Base-by-base conservation (phyloP, 2,329 filamentous ascomycete genomes). In the Calycina marina region DNA sequence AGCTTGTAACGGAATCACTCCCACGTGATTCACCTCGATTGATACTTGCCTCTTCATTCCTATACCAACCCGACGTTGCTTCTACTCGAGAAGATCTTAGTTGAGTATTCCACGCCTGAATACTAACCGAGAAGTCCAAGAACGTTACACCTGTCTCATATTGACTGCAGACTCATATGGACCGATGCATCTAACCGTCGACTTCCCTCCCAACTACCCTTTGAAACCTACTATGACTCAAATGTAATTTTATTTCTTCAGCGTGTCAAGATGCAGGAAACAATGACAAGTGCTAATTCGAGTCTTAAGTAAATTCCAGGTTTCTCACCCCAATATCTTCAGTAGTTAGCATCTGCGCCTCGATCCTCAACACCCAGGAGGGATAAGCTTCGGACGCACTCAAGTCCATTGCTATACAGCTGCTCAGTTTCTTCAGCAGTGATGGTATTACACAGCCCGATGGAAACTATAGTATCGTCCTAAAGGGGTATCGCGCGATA, bases 351-450 rank as follows among this genome's bases (percentile, higher is more conserved):
- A 62, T 67, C 17, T 68, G 62, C 40, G 61, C 61, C 1, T 57
- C 53, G 0, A 64, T 67, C 3, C 51, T 67, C 18, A 58, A 59
- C 37, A 56, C 44, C 0, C 33, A 18, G 2, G 54, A 60, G 12
- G 61, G 53, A 1, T 65, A 62, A 41, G 66, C 63, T 0, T 57
- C 62, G 2, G 63, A 67, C 36, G 66, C 62, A 0, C 50, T 67
- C 14, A 64, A 63, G 34, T 56, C 53, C 3, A 58, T 67, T 14
- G 56, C 60, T 11, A 66, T 67, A 14, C 62, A 67, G 45, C 38
- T 67, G n/a, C 47, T 67, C 3, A 65, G 62, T 40, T 65, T 68
- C 48, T 67, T 67, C 42, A 52, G 52, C 15, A 66, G 62, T 40
- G 58, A 62, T 1, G 52, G 35, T 2, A 31, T 67, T 3, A 61